Evolutionary conservation across 345 rosid genomes (phyloP).

Genomic region (Dipteronia sinensis): DNA sequence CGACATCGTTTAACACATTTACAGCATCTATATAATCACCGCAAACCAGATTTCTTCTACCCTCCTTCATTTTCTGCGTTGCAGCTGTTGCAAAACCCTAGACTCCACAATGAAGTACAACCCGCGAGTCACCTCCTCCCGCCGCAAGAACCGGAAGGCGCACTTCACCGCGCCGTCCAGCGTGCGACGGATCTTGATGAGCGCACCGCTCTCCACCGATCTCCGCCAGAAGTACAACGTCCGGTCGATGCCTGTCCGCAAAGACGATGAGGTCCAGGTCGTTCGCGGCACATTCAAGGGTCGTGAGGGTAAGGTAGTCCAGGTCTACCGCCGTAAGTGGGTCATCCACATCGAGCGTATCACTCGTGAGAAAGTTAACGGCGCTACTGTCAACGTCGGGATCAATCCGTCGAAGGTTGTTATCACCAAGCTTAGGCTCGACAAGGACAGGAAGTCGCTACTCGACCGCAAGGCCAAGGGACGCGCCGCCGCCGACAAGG

Average conservation of each 20-base stretch:
- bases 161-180: constrained; percentile 76
- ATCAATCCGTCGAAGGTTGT: constrained; percentile 73
- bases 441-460: constrained; percentile 71
- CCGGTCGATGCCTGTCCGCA: constrained; percentile 77
- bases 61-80: background rate
- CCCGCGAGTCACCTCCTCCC: constrained; percentile 68
- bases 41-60: background rate
- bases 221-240: constrained; percentile 82
- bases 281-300: constrained; percentile 85
- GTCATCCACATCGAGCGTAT: constrained; percentile 85
- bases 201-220: constrained; percentile 66
- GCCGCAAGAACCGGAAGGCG: constrained; percentile 83
- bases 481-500: constrained; percentile 74
- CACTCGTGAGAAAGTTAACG: constrained; percentile 80
- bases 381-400: constrained; percentile 77
- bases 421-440: constrained; percentile 72
- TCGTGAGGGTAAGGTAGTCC: constrained; percentile 79
- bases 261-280: constrained; percentile 83
- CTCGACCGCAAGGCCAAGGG: constrained; percentile 82
- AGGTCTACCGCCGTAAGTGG: constrained; percentile 80
- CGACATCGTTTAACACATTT: too few species aligned
- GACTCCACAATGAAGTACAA: constrained; percentile 63
- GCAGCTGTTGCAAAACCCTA: background rate
- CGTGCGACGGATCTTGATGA: constrained; percentile 73
- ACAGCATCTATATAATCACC: background rate